Evolutionary conservation across 768 basidiomycete species (phyloP), one percentile per base, ranked within the genome.

Genomic region (Lactifluus hygrophoroides): DNA sequence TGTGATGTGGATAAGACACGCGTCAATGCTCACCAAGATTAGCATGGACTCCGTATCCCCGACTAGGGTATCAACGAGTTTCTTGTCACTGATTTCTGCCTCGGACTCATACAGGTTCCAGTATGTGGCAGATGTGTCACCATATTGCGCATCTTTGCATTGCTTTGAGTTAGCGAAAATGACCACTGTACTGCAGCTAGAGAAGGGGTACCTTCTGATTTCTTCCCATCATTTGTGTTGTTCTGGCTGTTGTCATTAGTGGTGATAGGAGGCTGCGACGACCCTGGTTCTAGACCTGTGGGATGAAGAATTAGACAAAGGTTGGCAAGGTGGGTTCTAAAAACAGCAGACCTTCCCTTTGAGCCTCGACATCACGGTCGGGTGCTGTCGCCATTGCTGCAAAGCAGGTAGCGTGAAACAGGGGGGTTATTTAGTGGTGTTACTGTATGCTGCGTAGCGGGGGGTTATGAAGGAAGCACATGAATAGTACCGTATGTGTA

Each of bases 21-120:
- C 3, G 8, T 42, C 37, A 10, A 6, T 1, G 45, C 64, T 50
- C 49, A 65, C 64, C 45, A 65, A 21, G 21, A 65, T 43, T 14
- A 65, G 45, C 54, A 65, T 64, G 2, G 53, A 64, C 11, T 47
- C 32, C 17, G 57, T 65, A 35, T 65, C 52, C 3, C 60, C 54
- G 19, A 14, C 48, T 32, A 65, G 34, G 32, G 35, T 64, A 0
- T 65, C 51, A 21, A 64, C 42, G 13, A 64, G 25, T 13, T 55
- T 52, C n/a, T 27, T 43, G 42, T 65, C 63, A n/a, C 40, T 30
- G 14, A 5, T 37, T 37, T 56, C 48, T 14, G 64, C 58, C 23
- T 65, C 63, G 13, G 50, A 46, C 13, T 3, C 30, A 37, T 65
- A 65, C 30, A 54, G 23, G 14, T 54, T 56, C 64, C 64, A 65